Percentiles rank a stretch among this genome's conserved stretches.
Evolutionary conservation across 768 basidiomycete genomes (phyloP).

Genomic region (Lactarius indigo): DNA sequence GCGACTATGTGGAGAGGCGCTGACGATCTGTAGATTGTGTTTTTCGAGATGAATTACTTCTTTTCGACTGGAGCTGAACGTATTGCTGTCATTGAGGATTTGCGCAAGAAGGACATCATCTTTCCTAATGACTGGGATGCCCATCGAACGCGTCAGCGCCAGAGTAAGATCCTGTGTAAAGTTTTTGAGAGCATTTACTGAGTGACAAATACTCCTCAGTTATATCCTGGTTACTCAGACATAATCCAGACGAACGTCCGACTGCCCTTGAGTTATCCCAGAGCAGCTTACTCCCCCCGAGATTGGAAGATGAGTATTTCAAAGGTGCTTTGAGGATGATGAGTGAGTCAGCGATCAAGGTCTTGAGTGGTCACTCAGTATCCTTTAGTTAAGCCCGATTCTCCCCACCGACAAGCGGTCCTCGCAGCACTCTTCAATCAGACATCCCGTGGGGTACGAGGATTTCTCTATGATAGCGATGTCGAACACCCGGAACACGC

Average conservation of each 20-base stretch:
- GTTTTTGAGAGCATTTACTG: neutral
- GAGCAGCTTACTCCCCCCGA: slow-evolving; percentile 69
- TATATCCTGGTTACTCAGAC: slow-evolving; percentile 76
- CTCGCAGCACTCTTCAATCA: slow-evolving; percentile 77
- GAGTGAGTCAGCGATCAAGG: slow-evolving; percentile 41
- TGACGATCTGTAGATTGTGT: slow-evolving; percentile 64
- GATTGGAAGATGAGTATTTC: slow-evolving; percentile 83
- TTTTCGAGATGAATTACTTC: slow-evolving; percentile 93
- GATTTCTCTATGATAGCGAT: slow-evolving; percentile 72
- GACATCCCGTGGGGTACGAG: slow-evolving; percentile 57
- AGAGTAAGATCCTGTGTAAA: slow-evolving; percentile 48
- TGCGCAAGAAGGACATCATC: slow-evolving; percentile 66
- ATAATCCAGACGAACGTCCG: slow-evolving; percentile 75
- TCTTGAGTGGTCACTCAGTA: neutral
- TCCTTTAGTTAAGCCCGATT: slow-evolving; percentile 66
- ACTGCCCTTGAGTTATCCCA: slow-evolving; percentile 81
- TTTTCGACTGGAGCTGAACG: slow-evolving; percentile 84
- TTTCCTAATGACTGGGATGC: slow-evolving; percentile 78
- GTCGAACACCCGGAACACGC: slow-evolving; percentile 66
- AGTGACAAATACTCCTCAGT: slow-evolving; percentile 40
- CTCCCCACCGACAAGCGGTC: slow-evolving; percentile 75
- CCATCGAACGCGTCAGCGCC: slow-evolving; percentile 55
- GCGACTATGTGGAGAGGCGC: neutral
- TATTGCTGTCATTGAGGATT: slow-evolving; percentile 73
- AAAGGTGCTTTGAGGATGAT: slow-evolving; percentile 74